Conservation (phyloP, 2,329 filamentous ascomycete genomes). For the Apiospora saccharicola region DNA sequence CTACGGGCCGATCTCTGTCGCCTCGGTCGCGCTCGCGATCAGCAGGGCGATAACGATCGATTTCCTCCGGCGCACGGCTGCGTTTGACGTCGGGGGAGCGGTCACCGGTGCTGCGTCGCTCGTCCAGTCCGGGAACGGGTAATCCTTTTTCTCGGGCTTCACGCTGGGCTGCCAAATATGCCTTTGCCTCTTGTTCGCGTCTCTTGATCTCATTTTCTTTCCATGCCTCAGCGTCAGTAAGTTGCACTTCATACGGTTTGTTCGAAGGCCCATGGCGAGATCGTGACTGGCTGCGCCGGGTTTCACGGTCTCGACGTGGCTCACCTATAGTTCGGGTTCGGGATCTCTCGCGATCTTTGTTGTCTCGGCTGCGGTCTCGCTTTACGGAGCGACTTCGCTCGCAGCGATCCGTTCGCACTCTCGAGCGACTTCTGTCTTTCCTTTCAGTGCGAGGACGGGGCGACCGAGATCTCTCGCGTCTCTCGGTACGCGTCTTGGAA, state of each 20-base stretch:
- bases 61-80: slow-evolving; percentile 47
- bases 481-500: slow-evolving; percentile 37
- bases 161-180: slow-evolving; percentile 67
- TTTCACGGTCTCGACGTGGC: slow-evolving; percentile 39
- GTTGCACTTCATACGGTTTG: slow-evolving; percentile 50
- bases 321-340: slow-evolving; percentile 32
- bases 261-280: slow-evolving; percentile 52
- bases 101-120: slow-evolving; percentile 54
- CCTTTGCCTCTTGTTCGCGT: slow-evolving; percentile 69
- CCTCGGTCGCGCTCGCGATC: slow-evolving; percentile 30
- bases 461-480: slow-evolving; percentile 42
- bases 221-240: slow-evolving; percentile 55
- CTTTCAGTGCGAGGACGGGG: slow-evolving; percentile 40
- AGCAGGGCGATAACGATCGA: slow-evolving; percentile 42
- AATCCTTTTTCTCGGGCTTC: slow-evolving; percentile 67
- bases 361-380: slow-evolving; percentile 34
- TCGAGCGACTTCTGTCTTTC: slow-evolving; percentile 40
- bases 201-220: slow-evolving; percentile 69
- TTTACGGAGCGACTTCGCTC: slow-evolving; percentile 34
- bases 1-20: slow-evolving; percentile 25
- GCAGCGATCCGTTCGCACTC: slow-evolving; percentile 34
- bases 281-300: slow-evolving; percentile 49
- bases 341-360: slow-evolving; percentile 34
- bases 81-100: slow-evolving; percentile 52
- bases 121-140: slow-evolving; percentile 65